These are phyloP conservation scores for Colletotrichum sojae DNA, from an alignment of 2,329 filamentous ascomycete genomes.

Conservation along the genomic window DNA sequence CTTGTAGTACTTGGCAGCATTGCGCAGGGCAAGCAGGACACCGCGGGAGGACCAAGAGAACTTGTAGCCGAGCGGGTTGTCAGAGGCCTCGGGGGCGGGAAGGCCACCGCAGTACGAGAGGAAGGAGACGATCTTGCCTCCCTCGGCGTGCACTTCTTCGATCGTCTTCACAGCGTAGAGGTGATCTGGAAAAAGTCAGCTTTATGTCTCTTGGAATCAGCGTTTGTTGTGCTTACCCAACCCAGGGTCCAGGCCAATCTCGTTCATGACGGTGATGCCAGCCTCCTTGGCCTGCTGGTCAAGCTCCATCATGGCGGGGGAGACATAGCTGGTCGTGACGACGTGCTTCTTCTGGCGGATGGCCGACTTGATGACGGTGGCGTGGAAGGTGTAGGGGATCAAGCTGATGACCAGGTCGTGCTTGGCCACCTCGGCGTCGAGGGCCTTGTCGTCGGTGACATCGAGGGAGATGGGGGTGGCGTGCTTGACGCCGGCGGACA, in stretches of 20 bases:
- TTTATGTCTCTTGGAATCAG: background rate
- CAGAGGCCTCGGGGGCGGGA: constrained; percentile 78
- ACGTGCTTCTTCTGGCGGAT: constrained; percentile 96
- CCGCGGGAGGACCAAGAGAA: constrained; percentile 87
- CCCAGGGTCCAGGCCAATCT: constrained; percentile 77
- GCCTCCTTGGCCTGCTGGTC: constrained; percentile 87
- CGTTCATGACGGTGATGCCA: constrained; percentile 97
- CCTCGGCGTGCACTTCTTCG: constrained; percentile 85
- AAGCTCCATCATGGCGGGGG: constrained; percentile 91
- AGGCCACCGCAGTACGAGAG: constrained; percentile 88
- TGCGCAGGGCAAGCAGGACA: constrained; percentile 88
- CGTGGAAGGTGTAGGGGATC: constrained; percentile 94
- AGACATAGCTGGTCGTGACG: constrained; percentile 95
- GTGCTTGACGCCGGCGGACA: constrained; percentile 80
- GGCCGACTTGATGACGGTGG: constrained; percentile 90
- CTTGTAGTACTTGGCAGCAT: constrained; percentile 86
- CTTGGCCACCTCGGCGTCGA: constrained; percentile 86
- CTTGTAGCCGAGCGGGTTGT: constrained; percentile 95
- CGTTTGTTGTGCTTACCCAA: background rate
- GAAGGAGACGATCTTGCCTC: constrained; percentile 89
- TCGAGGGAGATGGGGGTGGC: constrained; percentile 86
- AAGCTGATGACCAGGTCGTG: constrained; percentile 84
- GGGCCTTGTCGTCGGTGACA: constrained; percentile 80
- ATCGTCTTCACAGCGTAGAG: constrained; percentile 90
- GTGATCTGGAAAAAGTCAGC: constrained; percentile 70